phyloP scores from a whole-genome alignment of 441 rosid species.

The Euphorbia neoarborescens region DNA sequence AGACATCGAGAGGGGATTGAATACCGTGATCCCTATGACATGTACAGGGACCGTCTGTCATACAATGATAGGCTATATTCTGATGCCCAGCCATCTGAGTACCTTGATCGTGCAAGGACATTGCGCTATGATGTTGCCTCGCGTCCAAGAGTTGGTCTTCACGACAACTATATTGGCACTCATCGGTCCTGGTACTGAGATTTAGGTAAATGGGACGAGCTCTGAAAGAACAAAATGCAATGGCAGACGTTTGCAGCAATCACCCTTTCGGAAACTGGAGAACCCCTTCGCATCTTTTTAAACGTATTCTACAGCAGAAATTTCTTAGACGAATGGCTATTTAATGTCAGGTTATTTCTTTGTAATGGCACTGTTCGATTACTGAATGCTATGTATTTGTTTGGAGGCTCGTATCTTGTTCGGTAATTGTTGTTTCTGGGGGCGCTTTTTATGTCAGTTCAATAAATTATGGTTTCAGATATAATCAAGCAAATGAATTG shows the following conservation, averaged over 20 bases:
- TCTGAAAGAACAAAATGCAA: background rate
- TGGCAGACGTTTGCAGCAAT: background rate
- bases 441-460: too few species aligned
- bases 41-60: constrained; percentile 1
- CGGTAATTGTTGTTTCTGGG: too few species aligned
- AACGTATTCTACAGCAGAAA: background rate
- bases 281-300: background rate
- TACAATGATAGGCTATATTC: constrained; percentile 1
- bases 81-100: constrained; percentile 8
- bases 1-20: constrained; percentile 15
- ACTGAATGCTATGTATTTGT: background rate
- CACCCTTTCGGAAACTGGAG: background rate
- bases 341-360: background rate
- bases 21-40: background rate
- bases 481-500: too few species aligned
- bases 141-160: background rate
- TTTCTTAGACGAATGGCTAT: background rate
- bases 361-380: background rate
- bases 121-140: background rate
- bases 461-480: too few species aligned
- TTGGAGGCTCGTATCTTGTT: too few species aligned
- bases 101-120: background rate
- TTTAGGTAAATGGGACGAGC: background rate
- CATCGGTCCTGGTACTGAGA: constrained; percentile 7
- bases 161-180: constrained; percentile 1